phyloP scores from a whole-genome alignment of 495 filamentous ascomycete species.

The Aspergillus funiculosus region DNA sequence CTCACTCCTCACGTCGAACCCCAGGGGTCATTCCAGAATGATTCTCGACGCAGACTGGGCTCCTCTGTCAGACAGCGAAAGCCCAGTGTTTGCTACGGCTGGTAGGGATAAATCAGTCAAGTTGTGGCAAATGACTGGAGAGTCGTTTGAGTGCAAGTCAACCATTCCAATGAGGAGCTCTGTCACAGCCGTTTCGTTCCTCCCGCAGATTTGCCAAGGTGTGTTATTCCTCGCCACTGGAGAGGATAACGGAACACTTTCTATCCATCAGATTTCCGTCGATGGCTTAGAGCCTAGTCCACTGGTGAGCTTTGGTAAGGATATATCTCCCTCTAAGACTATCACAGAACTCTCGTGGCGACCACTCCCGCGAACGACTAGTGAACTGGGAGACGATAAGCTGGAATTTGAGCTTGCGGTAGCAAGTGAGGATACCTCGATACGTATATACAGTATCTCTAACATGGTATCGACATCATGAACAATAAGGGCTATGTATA shows the following conservation, averaged over 20 bases:
- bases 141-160: constrained; percentile 41
- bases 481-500: constrained; percentile 19
- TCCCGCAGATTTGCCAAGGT: constrained; percentile 32
- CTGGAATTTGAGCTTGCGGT: constrained; percentile 59
- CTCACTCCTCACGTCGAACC: constrained; percentile 53
- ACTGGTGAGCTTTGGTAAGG: constrained; percentile 34
- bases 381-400: constrained; percentile 8
- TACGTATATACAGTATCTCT: constrained; percentile 62
- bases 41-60: constrained; percentile 82
- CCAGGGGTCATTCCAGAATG: constrained; percentile 87
- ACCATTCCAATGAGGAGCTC: constrained; percentile 53
- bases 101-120: constrained; percentile 82
- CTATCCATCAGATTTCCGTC: constrained; percentile 35
- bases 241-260: constrained; percentile 43
- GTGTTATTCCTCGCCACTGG: constrained; percentile 61
- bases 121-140: constrained; percentile 55
- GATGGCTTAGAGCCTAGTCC: constrained; percentile 43
- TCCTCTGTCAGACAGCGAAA: constrained; percentile 33
- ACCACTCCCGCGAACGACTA: constrained; percentile 35
- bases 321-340: constrained; percentile 58
- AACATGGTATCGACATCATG: constrained; percentile 24
- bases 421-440: constrained; percentile 76
- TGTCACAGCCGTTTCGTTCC: constrained; percentile 74
- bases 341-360: constrained; percentile 75
- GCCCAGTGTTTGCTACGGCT: constrained; percentile 71